Evolutionary conservation across 768 basidiomycete genomes (phyloP), one percentile per base, ranked within the genome.

Genomic region (Pleurotus ostreatus): DNA sequence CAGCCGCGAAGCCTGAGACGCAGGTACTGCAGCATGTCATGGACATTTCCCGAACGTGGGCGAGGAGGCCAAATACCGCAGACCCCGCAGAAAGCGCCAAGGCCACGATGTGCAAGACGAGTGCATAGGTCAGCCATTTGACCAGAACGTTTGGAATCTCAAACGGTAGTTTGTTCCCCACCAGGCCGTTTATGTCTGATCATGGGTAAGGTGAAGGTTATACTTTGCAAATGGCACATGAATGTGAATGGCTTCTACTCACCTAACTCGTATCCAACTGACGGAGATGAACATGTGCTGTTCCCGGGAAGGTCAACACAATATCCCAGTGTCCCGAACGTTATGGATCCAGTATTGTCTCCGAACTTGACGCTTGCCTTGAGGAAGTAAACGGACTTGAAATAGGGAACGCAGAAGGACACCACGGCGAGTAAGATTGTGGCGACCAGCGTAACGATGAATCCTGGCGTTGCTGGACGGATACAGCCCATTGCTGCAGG

Each of bases 111-210:
- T 98, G 95, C 13, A 98, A 80, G 60, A 98, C 84, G 61, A 99
- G 85, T 20, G 85, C 86, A 65, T 96, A 96, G 8, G 97, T 98
- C 66, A 98, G 75, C 92, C 95, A 98, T 75, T 97, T 96, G 59
- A 94, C 89, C 49, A 86, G 80, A 5, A 92, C 82, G 55, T 84
- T 75, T 1, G 94, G 93, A 49, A 98, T 91, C 61, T 92, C 69
- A 37, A 95, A 71, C 23, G 75, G 63, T 2, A 81, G 73, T 3
- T 77, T 70, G 68, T 92, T 79, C 5, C 87, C 91, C 30, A 97
- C 83, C 1, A 98, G 78, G 38, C 75, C 66, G 64, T 94, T 92
- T 61, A 95, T 83, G 63, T 98, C 94, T 95, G 60, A 2, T 38
- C 46, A 55, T 49, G 15, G 5, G 46, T 26, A 51, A 59, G 55